These are phyloP conservation scores for Colletotrichum tabaci DNA, from an alignment of 2,329 filamentous ascomycete species.

Conservation along the genomic window DNA sequence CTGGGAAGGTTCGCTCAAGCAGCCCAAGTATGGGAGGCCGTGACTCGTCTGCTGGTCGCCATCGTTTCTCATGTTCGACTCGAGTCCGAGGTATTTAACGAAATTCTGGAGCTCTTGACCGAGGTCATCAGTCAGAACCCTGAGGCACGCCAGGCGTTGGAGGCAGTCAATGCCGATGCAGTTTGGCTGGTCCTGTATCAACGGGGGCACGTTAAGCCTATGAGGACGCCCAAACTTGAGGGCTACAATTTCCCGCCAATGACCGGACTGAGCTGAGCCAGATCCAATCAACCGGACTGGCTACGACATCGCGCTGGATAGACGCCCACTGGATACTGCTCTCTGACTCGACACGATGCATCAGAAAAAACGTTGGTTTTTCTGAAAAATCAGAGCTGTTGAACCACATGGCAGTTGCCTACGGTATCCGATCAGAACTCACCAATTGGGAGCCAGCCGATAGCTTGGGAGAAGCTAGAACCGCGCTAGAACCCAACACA, in stretches of 20 bases:
- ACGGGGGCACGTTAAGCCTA: constrained; percentile 56
- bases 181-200: constrained; percentile 79
- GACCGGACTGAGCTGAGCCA: constrained; percentile 24
- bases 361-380: not conserved
- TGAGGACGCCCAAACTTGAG: constrained; percentile 58
- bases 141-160: constrained; percentile 71
- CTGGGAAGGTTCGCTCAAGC: constrained; percentile 74
- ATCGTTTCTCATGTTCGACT: constrained; percentile 75
- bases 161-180: constrained; percentile 78
- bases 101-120: constrained; percentile 75
- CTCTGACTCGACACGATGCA: not conserved
- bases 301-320: not conserved
- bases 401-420: not conserved
- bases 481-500: constrained; percentile 23
- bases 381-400: not conserved
- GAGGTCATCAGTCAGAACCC: constrained; percentile 63
- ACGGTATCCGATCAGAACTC: not conserved
- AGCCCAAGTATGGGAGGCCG: constrained; percentile 75
- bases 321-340: not conserved
- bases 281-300: too few relatives aligned
- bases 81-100: constrained; percentile 80
- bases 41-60: constrained; percentile 70
- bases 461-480: constrained; percentile 16
- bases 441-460: not conserved
- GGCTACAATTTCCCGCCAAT: constrained; percentile 56